Percentiles rank a stretch among this genome's conserved stretches.
phyloP scores from a whole-genome alignment of 2,329 filamentous ascomycete species.

The Herpotrichia juniperi region DNA sequence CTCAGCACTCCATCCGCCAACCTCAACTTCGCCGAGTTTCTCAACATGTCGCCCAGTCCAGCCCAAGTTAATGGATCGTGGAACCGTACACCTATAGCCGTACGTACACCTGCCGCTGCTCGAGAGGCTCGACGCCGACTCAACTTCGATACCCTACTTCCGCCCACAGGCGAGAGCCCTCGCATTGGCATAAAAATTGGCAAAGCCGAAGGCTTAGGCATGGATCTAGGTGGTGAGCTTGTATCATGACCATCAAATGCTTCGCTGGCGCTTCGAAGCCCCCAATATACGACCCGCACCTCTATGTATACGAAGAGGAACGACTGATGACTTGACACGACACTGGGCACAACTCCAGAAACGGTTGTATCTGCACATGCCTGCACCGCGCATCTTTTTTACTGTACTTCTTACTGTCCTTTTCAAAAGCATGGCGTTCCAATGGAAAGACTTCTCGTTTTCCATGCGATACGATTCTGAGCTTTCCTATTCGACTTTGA shows the following conservation, averaged over 20 bases:
- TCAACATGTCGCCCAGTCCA: constrained; percentile 95
- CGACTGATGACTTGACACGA: constrained; percentile 20
- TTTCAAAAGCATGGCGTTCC: constrained; percentile 19
- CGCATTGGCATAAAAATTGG: constrained; percentile 41
- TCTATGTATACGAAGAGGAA: not conserved
- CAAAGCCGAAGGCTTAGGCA: constrained; percentile 62
- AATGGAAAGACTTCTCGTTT: not conserved
- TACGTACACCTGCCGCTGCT: constrained; percentile 72
- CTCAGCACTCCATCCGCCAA: constrained; percentile 80
- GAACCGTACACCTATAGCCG: constrained; percentile 63
- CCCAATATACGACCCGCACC: constrained; percentile 13
- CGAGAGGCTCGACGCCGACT: constrained; percentile 76
- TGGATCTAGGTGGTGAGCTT: constrained; percentile 71
- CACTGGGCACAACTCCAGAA: constrained; percentile 11
- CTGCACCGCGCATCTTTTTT: not conserved
- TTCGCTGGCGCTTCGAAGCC: constrained; percentile 13
- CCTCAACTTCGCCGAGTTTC: constrained; percentile 96
- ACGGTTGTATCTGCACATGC: constrained; percentile 10
- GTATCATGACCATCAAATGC: constrained; percentile 49
- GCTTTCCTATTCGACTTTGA: not conserved
- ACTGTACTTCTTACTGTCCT: constrained; percentile 16
- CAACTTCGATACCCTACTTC: constrained; percentile 79
- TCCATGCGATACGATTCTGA: not conserved
- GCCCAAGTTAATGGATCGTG: constrained; percentile 77
- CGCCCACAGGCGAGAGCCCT: constrained; percentile 57